Conservation (phyloP, 2,329 filamentous ascomycete species). For the Ambrosiella cleistominuta region DNA sequence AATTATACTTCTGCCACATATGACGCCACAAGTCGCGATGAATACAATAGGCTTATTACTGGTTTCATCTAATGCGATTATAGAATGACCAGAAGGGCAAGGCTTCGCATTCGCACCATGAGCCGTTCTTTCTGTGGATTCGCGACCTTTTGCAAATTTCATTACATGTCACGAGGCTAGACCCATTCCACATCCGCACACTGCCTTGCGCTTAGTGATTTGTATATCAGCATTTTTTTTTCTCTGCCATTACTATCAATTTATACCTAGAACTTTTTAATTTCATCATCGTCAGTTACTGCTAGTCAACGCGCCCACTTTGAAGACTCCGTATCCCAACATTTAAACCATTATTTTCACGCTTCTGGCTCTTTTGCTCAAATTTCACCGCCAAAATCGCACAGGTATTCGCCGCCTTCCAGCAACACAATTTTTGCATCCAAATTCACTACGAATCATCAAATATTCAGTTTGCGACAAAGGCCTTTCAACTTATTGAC, state of each 20-base stretch:
- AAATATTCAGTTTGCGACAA: neutral
- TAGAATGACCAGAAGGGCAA: conserved; percentile 2
- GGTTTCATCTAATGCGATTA: conserved; percentile 5
- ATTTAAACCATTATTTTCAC: too few species aligned
- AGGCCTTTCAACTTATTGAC: neutral
- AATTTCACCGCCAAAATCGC: neutral
- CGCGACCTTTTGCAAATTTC: neutral
- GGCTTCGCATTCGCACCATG: neutral
- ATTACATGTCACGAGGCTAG: neutral
- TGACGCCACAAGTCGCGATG: conserved; percentile 3
- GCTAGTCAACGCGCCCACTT: neutral
- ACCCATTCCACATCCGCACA: neutral
- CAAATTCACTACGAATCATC: neutral
- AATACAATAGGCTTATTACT: neutral
- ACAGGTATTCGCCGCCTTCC: neutral
- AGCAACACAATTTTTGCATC: neutral
- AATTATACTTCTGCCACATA: neutral
- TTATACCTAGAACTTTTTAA: neutral
- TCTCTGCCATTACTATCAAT: neutral
- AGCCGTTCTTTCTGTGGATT: neutral
- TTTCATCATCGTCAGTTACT: neutral
- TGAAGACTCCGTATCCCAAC: too few species aligned
- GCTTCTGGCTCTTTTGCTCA: neutral
- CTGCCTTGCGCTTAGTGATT: neutral
- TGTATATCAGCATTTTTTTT: neutral